phyloP scores from a whole-genome alignment of 176 grass and related monocot genomes.

The Microstegium vimineum region DNA sequence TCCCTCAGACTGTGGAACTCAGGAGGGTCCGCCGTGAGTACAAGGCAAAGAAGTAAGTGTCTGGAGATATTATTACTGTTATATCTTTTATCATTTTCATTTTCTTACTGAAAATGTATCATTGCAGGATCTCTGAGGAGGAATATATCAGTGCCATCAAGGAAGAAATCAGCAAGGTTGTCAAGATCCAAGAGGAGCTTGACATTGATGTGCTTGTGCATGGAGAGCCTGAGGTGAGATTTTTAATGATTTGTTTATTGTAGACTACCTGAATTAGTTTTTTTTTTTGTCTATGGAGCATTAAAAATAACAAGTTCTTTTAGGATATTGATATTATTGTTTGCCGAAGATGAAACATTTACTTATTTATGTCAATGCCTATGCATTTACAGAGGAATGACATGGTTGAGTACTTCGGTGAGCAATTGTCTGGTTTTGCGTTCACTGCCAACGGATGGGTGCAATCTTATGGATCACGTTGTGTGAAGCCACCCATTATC shows the following conservation, averaged over 20 bases:
- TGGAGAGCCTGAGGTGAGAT: conserved; percentile 89
- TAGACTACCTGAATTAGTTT: not conserved
- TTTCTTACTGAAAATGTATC: conserved; percentile 32
- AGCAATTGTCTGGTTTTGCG: conserved; percentile 95
- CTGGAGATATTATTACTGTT: not conserved
- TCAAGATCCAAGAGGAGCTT: conserved; percentile 96
- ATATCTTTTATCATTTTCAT: not conserved
- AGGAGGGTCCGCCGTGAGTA: conserved; percentile 90
- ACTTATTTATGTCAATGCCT: not conserved
- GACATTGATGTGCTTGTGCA: conserved; percentile 97
- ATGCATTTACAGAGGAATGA: conserved; percentile 77
- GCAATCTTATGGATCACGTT: conserved; percentile 93
- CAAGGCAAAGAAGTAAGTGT: conserved; percentile 86
- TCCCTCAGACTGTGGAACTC: conserved; percentile 89
- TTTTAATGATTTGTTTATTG: not conserved
- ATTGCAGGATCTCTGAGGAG: conserved; percentile 68
- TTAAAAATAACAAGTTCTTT: not conserved
- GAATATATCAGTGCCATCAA: conserved; percentile 76
- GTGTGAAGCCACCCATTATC: conserved; percentile 95
- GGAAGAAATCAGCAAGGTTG: conserved; percentile 93
- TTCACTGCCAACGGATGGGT: conserved; percentile 98
- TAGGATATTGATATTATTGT: not conserved
- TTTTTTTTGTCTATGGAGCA: not conserved
- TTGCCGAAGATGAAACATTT: not conserved
- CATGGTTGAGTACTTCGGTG: conserved; percentile 99